These are phyloP conservation scores for Cystobasidium pallidum DNA, from an alignment of 1,284 basidiomycete genomes.

Conservation along the genomic window DNA sequence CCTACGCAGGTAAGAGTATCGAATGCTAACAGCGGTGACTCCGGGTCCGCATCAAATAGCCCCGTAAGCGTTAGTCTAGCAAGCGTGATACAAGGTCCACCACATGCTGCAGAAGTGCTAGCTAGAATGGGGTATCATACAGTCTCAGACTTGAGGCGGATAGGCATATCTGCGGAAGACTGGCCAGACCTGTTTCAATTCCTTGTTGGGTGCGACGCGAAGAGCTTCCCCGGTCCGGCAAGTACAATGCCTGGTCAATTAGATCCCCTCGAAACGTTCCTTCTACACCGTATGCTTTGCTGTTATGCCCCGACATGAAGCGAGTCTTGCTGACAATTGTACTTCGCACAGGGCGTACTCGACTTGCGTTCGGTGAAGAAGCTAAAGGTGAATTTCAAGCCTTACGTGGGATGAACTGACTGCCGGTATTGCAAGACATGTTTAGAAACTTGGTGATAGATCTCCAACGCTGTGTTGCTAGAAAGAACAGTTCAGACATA, in stretches of 20 bases:
- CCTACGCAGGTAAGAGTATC: neutral
- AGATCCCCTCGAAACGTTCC: slow-evolving; percentile 19
- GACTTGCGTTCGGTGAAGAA: slow-evolving; percentile 21
- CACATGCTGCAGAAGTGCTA: neutral
- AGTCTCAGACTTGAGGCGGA: slow-evolving; percentile 12
- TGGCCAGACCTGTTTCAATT: slow-evolving; percentile 23
- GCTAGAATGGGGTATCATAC: slow-evolving; percentile 18
- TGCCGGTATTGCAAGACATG: too few relatives aligned
- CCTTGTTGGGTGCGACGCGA: neutral
- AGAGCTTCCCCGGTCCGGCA: neutral
- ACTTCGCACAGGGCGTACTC: neutral
- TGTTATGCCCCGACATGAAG: neutral
- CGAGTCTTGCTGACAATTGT: neutral
- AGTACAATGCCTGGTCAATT: neutral
- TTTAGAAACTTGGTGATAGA: too few relatives aligned
- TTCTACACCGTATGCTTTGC: slow-evolving; percentile 15
- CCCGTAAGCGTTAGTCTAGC: neutral
- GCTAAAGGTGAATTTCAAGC: neutral
- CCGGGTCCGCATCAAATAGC: neutral
- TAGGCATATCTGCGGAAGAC: slow-evolving; percentile 25
- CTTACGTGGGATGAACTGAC: too few relatives aligned
- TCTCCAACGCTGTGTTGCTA: too few relatives aligned
- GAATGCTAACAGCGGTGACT: neutral
- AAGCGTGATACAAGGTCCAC: neutral
- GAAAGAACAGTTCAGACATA: too few relatives aligned